Conservation (phyloP, 176 grass and related monocot genomes). For the Phoenix roebelenii region DNA sequence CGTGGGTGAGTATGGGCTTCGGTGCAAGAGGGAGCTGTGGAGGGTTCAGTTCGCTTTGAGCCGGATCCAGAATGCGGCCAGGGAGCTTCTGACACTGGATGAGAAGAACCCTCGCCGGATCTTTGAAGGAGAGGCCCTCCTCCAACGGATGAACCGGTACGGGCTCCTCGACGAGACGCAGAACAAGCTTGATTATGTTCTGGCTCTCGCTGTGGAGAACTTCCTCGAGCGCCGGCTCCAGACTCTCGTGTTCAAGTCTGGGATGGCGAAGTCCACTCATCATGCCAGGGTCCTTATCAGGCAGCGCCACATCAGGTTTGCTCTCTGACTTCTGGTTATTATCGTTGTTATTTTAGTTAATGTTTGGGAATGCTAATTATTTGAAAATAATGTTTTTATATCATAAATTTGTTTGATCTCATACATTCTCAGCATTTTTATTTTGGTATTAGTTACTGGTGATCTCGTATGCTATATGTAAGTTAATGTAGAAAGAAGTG, state of each 20-base stretch:
- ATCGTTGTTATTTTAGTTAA: neutral
- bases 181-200: constrained; percentile 68
- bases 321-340: neutral
- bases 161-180: constrained; percentile 49
- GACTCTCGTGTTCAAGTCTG: constrained; percentile 43
- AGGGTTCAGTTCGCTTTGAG: constrained; percentile 58
- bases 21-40: constrained; percentile 70
- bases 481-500: too few species aligned
- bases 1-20: constrained; percentile 56
- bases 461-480: too few species aligned
- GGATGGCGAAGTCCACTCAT: constrained; percentile 59
- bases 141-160: constrained; percentile 59
- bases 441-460: too few species aligned
- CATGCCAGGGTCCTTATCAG: constrained; percentile 64
- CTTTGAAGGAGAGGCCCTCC: constrained; percentile 64
- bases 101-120: constrained; percentile 64
- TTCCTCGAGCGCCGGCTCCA: constrained; percentile 56
- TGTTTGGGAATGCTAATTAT: neutral
- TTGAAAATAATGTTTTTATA: too few species aligned
- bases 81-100: constrained; percentile 59
- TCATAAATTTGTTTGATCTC: too few species aligned
- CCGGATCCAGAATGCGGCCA: constrained; percentile 50
- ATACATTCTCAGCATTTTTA: too few species aligned
- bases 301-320: constrained; percentile 51
- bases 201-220: constrained; percentile 61